Evolutionary conservation across 352 stramenopile species (phyloP).

Genomic region (Pythium brachiatum): DNA sequence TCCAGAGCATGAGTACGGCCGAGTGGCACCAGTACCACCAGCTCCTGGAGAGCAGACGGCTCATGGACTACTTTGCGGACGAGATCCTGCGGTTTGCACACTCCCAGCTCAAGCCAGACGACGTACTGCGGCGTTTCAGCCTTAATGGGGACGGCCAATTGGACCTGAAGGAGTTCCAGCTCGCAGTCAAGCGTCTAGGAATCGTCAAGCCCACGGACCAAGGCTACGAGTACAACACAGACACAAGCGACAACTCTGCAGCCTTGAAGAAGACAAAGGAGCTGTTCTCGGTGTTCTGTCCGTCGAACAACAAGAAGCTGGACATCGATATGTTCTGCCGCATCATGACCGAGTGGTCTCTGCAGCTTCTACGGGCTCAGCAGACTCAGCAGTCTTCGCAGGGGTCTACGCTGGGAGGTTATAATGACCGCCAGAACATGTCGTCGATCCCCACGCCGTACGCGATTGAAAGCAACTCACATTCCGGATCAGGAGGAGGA

Average conservation of each 20-base stretch:
- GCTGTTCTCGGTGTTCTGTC: conserved; percentile 71
- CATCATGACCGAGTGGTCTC: conserved; percentile 79
- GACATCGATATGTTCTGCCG: conserved; percentile 80
- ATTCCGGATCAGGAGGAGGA: conserved; percentile 22
- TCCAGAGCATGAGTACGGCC: conserved; percentile 76
- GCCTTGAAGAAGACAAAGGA: conserved; percentile 28
- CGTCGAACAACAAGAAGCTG: conserved; percentile 60
- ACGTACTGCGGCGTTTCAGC: conserved; percentile 68
- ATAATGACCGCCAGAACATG: background rate
- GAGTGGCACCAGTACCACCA: conserved; percentile 75
- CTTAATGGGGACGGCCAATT: conserved; percentile 74
- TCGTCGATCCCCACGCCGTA: conserved; percentile 48
- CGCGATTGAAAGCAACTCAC: conserved; percentile 21
- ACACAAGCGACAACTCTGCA: background rate
- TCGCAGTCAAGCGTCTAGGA: conserved; percentile 67
- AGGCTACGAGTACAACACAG: background rate
- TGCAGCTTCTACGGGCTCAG: conserved; percentile 50
- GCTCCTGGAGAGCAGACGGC: conserved; percentile 46
- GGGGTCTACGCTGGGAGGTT: background rate
- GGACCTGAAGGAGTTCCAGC: conserved; percentile 71
- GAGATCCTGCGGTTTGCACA: conserved; percentile 62
- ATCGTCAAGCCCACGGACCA: conserved; percentile 33
- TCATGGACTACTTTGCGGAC: conserved; percentile 59
- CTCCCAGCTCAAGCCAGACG: conserved; percentile 62
- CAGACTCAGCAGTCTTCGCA: conserved; percentile 29